phyloP scores from a whole-genome alignment of 768 basidiomycete species.

The Podaxis carcinomalis region DNA sequence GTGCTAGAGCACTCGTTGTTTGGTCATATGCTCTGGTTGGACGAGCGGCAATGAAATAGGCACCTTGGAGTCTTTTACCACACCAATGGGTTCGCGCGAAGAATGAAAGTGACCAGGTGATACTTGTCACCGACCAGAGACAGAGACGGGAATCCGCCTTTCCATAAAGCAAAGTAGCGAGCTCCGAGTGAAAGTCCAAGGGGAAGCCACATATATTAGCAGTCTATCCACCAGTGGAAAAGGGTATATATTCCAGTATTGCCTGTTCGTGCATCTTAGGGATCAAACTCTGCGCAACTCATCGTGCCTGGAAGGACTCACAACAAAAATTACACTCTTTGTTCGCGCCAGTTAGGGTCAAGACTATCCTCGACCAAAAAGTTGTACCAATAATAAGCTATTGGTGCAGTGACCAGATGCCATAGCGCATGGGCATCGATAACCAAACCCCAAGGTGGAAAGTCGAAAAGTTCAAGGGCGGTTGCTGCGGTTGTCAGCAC shows the following conservation, averaged over 20 bases:
- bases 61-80: background rate
- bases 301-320: background rate
- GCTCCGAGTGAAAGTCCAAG: too few relatives aligned
- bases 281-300: too few relatives aligned
- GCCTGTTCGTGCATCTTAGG: background rate
- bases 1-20: background rate
- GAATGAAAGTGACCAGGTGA: background rate
- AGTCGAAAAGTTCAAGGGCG: conserved; percentile 85
- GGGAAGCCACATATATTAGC: too few relatives aligned
- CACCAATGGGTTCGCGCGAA: background rate
- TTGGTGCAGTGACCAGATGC: conserved; percentile 82
- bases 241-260: background rate
- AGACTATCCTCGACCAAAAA: conserved; percentile 73
- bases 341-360: conserved; percentile 63
- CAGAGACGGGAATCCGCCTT: background rate
- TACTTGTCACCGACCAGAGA: background rate
- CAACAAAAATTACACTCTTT: conserved; percentile 19
- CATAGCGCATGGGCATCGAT: conserved; percentile 92
- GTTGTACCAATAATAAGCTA: conserved; percentile 80
- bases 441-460: conserved; percentile 69
- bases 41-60: background rate
- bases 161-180: too few relatives aligned
- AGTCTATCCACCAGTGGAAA: background rate
- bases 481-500: conserved; percentile 70
- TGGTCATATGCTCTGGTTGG: background rate